Base-by-base conservation (phyloP, 257 asterid genomes). In the Petrea volubilis region DNA sequence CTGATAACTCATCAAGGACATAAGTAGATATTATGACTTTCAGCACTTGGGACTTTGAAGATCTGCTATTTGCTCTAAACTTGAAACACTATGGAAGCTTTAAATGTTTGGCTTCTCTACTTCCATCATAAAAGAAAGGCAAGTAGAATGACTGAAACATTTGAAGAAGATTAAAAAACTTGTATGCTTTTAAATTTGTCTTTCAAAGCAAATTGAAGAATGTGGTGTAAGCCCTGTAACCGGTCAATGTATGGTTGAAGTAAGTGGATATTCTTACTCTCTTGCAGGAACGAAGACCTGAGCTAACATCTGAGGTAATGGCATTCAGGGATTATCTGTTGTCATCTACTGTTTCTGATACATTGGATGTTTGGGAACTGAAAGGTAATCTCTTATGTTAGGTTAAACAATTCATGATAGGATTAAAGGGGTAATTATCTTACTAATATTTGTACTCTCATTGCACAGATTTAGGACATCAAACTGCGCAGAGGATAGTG, bases 401-500 rank as follows among this genome's bases (percentile, higher is more conserved):
- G 62, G 68, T 68, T 65, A 49, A 61, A 20, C 51, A 64, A 10
- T 52, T 29, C 61, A 28, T 46, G 27, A 62, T 20, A 31, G 55
- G 33, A 6, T 70, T 36, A 49, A 43, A 31, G 53, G 38, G 46
- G 47, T 31, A 67, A 57, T 57, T 21, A 40, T 14, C 59, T 71
- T 70, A 50, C 78, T 29, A 40, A 59, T 70, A 66, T 15, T 58
- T 74, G 41, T 55, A 49, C 36, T 70, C 69, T 56, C 75, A 51
- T 62, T 70, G 24, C 64, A 33, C 93, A 95, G 99, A 95, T 81
- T 76, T 92, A 68, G 99, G 99, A 62, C 99, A 95, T 82, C 99
- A 95, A 87, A 92, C 99, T 72, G 95, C 98, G 43, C 99, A 95
- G 86, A 85, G 97, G 83, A 95, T 95, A 41, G 87, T 95, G 81